Evolutionary conservation across 179 eudicot genomes (phyloP), one percentile per base, ranked within the genome.

Genomic region (Monotropa hypopitys): DNA sequence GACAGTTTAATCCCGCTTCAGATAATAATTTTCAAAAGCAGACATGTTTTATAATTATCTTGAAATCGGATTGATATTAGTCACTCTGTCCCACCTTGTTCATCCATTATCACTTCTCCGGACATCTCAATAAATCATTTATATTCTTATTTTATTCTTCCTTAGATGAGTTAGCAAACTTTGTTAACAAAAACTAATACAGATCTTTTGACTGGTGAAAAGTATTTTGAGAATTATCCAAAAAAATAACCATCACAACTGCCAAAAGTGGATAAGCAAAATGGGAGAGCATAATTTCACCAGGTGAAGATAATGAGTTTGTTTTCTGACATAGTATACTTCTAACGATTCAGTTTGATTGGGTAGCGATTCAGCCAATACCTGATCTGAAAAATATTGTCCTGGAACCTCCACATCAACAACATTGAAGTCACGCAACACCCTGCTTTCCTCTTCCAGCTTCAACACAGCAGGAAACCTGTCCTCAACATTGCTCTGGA

Each of bases 371-470:
- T 49, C 61, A 28, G 42, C 66, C 51, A 26, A 11, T 87, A 96
- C 99, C 94, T 96, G 99, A 88, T 93, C 97, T 65, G 93, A 71
- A 42, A 96, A 96, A 80, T 96, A 96, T 71, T 96, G 98, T 72
- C 99, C 98, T 7, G 99, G 99, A 73, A 96, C 91, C 87, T 96
- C 99, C 79, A 93, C 98, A 81, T 96, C 99, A 79, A 96, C 98
- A 72, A 93, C 96, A 83, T 96, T 90, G 82, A 93, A 96, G 81
- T 96, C 99, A 53, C 97, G 94, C 85, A 96, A 84, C 80, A 96
- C 98, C 86, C 90, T 87, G 84, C 99, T 96, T 85, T 96, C 99
- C 76, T 96, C 99, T 85, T 96, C 99, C 79, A 93, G 85, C 86
- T 93, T 96, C 88, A 96, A 78, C 61, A 93, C 97, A 74, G 97